phyloP scores from a whole-genome alignment of 805 yeast species.

The Wickerhamiella azyma region DNA sequence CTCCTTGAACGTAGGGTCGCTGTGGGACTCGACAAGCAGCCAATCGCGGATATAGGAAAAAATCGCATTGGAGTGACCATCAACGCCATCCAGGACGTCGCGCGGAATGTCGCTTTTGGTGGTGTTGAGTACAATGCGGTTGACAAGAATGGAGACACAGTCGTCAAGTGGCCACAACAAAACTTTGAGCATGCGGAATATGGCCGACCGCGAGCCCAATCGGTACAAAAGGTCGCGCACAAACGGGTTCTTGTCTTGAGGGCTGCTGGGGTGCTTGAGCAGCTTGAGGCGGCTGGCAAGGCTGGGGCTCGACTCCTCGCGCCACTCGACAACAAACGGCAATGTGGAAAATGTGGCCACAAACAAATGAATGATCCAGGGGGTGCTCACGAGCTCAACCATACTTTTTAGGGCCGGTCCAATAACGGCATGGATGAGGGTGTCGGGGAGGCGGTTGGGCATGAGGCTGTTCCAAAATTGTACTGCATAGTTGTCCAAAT shows the following conservation, averaged over 20 bases:
- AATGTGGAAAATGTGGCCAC: not conserved
- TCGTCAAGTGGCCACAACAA: not conserved
- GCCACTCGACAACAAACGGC: not conserved
- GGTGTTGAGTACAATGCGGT: not conserved
- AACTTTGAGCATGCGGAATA: not conserved
- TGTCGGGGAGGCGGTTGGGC: constrained; percentile 5
- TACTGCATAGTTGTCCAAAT: constrained; percentile 1
- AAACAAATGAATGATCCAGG: constrained; percentile 2
- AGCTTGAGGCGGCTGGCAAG: not conserved
- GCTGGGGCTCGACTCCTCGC: not conserved
- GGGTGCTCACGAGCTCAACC: not conserved
- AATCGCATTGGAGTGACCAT: not conserved
- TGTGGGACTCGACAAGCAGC: not conserved
- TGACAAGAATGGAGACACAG: not conserved
- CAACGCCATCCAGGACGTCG: not conserved
- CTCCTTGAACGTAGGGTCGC: constrained; percentile 1
- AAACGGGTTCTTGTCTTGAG: constrained; percentile 1
- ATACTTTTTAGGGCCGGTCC: constrained; percentile 1
- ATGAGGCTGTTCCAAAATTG: constrained; percentile 6
- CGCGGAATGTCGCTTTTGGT: not conserved
- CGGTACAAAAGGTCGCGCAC: constrained; percentile 5
- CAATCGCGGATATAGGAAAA: not conserved
- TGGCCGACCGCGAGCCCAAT: not conserved
- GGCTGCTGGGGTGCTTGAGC: not conserved
- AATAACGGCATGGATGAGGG: constrained; percentile 3